phyloP scores from a whole-genome alignment of 768 basidiomycete species.

The Mycena sanguinolenta region DNA sequence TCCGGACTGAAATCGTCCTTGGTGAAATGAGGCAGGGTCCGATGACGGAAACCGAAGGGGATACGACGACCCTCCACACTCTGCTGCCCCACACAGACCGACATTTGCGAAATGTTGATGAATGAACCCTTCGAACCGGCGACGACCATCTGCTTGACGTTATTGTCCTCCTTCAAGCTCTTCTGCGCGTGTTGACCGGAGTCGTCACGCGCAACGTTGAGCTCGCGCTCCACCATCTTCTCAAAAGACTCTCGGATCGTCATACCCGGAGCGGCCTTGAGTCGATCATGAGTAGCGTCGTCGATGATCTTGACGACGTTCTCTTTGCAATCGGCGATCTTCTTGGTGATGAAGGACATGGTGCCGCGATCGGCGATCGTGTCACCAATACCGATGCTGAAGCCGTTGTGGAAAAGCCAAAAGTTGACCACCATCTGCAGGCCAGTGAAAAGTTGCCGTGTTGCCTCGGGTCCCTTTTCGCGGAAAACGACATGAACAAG shows the following conservation, averaged over 20 bases:
- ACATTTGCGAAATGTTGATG: slow-evolving; percentile 99
- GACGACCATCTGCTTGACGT: slow-evolving; percentile 99
- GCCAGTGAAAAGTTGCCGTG: slow-evolving; percentile 91
- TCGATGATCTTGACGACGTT: slow-evolving; percentile 85
- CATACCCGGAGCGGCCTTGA: slow-evolving; percentile 96
- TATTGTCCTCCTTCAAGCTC: slow-evolving; percentile 98
- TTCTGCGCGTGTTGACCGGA: slow-evolving; percentile 98
- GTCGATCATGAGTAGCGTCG: slow-evolving; percentile 85
- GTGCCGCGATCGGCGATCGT: slow-evolving; percentile 93
- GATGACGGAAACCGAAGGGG: slow-evolving; percentile 97
- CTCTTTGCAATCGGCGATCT: slow-evolving; percentile 84
- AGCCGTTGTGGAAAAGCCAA: slow-evolving; percentile 99
- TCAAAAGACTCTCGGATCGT: slow-evolving; percentile 99
- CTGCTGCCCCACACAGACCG: slow-evolving; percentile 98
- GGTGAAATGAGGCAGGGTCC: slow-evolving; percentile 96
- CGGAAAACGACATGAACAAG: slow-evolving; percentile 97
- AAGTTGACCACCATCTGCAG: slow-evolving; percentile 97
- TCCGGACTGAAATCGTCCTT: slow-evolving; percentile 99
- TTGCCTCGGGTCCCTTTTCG: slow-evolving; percentile 95
- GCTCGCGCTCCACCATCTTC: slow-evolving; percentile 88
- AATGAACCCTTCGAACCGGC: slow-evolving; percentile 99
- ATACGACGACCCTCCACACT: slow-evolving; percentile 98
- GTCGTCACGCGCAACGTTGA: slow-evolving; percentile 95
- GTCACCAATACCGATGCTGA: slow-evolving; percentile 99
- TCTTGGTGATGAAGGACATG: slow-evolving; percentile 88